phyloP scores from a whole-genome alignment of 2,329 filamentous ascomycete genomes.

The Talaromyces atroroseus region DNA sequence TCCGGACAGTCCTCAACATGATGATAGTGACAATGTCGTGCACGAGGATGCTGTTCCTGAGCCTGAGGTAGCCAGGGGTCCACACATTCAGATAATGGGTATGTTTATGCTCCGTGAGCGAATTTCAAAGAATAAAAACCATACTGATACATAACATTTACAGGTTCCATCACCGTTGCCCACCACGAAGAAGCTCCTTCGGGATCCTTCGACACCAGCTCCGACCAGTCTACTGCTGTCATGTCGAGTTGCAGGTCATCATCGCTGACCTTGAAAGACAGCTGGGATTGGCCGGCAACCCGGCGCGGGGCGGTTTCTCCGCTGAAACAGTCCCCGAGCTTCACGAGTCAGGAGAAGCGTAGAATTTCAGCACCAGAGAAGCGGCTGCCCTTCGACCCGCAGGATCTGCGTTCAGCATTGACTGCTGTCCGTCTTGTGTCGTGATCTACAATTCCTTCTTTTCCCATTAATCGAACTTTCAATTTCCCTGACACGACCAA shows the following conservation, averaged over 20 bases:
- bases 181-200: conserved; percentile 21
- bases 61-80: conserved; percentile 13
- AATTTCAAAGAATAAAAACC: too few relatives aligned
- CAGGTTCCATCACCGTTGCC: conserved; percentile 19
- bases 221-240: conserved; percentile 33
- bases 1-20: conserved; percentile 16
- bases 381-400: conserved; percentile 28
- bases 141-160: background rate
- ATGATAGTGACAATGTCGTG: conserved; percentile 16
- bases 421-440: conserved; percentile 31
- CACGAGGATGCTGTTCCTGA: conserved; percentile 19
- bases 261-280: conserved; percentile 29
- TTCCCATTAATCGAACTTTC: too few relatives aligned
- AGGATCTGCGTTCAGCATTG: conserved; percentile 34
- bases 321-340: conserved; percentile 29
- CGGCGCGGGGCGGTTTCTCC: conserved; percentile 23
- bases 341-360: conserved; percentile 27
- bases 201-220: conserved; percentile 25
- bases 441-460: conserved; percentile 9
- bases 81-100: conserved; percentile 7
- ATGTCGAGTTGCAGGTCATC: conserved; percentile 31
- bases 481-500: background rate
- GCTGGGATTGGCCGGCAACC: conserved; percentile 20
- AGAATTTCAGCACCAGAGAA: conserved; percentile 23
- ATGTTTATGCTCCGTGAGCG: background rate